Evolutionary conservation across 106 monocot genomes (phyloP), one percentile per base, ranked within the genome.

Genomic region (Xerophyta viscosa): DNA sequence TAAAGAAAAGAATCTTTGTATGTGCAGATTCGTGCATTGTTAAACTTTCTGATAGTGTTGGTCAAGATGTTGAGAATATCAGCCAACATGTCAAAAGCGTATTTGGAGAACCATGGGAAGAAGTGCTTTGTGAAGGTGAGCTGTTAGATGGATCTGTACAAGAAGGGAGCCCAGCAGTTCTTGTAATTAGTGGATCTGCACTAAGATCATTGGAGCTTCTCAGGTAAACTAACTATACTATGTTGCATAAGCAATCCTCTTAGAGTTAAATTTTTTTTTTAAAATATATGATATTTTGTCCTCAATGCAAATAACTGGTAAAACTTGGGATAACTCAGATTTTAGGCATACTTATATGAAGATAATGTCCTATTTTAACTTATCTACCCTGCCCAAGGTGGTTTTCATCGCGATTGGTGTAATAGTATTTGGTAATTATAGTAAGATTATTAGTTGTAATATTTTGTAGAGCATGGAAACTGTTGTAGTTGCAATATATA

Each of bases 131-230:
- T 60, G 72, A 84, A 29, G 84, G 72, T 37, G 66, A 78, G 44
- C 58, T 80, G 33, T 48, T 30, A 42, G 81, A 77, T 42, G 84
- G 76, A 37, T 55, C 54, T 6, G 60, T 72, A 26, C 67, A 67
- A 41, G 60, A 76, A 13, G 94, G 94, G 46, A 78, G 75, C 63
- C 94, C 94, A 26, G 78, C 88, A 19, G 14, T 94, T 26, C 63
- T 93, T 58, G 58, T 94, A 58, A 62, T 94, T 27, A 78, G 78
- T 52, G 57, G 66, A 30, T 84, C 94, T 48, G 88, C 94, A 3
- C 58, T 84, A 53, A 78, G 81, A 46, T 84, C 94, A 15, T 68
- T 94, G 72, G 88, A 94, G 56, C 75, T 94, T 65, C 72, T 94
- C 15, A 83, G 92, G 92, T 92, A 17, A 64, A 33, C n/a, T 46